These are phyloP conservation scores for Trichoderma parareesei DNA, from an alignment of 495 filamentous ascomycete species.

Conservation along the genomic window DNA sequence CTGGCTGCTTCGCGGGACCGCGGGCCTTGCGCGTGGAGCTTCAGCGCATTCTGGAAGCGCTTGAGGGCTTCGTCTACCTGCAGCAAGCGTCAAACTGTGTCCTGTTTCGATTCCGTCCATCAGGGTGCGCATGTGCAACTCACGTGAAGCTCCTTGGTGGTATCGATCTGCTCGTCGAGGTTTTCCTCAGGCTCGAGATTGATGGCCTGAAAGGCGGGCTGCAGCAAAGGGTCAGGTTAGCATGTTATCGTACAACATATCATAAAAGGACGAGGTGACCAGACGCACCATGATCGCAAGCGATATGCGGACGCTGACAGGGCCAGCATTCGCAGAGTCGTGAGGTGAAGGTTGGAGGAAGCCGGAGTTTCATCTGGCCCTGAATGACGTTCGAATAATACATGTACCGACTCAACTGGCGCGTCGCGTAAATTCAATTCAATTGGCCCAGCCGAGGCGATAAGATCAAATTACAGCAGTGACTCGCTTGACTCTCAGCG, in stretches of 20 bases:
- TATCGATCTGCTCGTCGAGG: slow-evolving; percentile 83
- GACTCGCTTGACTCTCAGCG: neutral
- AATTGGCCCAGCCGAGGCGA: neutral
- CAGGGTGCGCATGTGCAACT: neutral
- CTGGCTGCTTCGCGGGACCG: slow-evolving; percentile 64
- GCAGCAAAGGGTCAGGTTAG: slow-evolving; percentile 4
- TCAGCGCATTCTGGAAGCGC: slow-evolving; percentile 85
- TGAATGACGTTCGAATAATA: neutral
- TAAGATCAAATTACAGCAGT: neutral
- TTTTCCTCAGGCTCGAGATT: slow-evolving; percentile 91
- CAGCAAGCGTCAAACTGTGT: neutral
- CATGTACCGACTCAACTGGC: neutral
- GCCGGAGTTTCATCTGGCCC: neutral
- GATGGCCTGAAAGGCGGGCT: slow-evolving; percentile 68
- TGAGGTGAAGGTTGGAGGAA: neutral
- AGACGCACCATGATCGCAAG: slow-evolving; percentile 7
- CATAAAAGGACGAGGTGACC: neutral
- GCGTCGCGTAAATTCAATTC: slow-evolving; percentile 5
- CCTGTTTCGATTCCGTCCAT: neutral
- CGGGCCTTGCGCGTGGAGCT: slow-evolving; percentile 83
- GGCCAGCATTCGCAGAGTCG: neutral
- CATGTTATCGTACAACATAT: too few species aligned
- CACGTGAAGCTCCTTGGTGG: slow-evolving; percentile 82
- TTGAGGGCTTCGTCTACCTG: slow-evolving; percentile 95
- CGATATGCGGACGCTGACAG: neutral